Evolutionary conservation across 2,329 filamentous ascomycete species (phyloP).

Genomic region (Aspergillus sp.): DNA sequence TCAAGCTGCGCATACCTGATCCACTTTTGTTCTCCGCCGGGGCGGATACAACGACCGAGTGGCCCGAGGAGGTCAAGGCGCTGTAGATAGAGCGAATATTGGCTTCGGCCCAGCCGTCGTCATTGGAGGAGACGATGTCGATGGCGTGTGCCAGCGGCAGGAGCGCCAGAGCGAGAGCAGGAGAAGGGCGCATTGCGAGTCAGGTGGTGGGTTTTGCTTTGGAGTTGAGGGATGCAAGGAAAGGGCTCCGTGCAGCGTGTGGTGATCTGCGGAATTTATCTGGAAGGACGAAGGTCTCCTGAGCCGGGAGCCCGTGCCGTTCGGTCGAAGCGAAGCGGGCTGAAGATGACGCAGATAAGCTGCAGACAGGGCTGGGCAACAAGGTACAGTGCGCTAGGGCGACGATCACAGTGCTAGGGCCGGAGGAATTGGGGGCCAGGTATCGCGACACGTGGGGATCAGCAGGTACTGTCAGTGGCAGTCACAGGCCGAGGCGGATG

Average conservation of each 20-base stretch:
- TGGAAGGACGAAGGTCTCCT: background rate
- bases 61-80: constrained; percentile 58
- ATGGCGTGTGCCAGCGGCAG: constrained; percentile 38
- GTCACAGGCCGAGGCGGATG: background rate
- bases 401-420: background rate
- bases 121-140: constrained; percentile 69
- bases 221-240: background rate
- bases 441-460: constrained; percentile 10
- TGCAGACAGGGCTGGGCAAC: background rate
- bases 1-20: constrained; percentile 49
- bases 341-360: background rate
- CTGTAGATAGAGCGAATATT: constrained; percentile 67
- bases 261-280: constrained; percentile 15
- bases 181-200: constrained; percentile 29
- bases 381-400: background rate
- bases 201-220: background rate
- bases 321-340: background rate
- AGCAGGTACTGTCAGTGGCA: background rate
- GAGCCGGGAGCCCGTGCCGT: too few species aligned
- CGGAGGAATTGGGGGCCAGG: constrained; percentile 9
- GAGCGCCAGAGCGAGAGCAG: constrained; percentile 25
- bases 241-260: too few species aligned
- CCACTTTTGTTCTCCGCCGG: constrained; percentile 71
- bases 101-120: constrained; percentile 74
- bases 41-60: constrained; percentile 67